Percentiles rank a stretch among this genome's conserved stretches.
These are phyloP conservation scores for Syzygium jambos DNA, from an alignment of 345 rosid genomes.

Conservation along the genomic window DNA sequence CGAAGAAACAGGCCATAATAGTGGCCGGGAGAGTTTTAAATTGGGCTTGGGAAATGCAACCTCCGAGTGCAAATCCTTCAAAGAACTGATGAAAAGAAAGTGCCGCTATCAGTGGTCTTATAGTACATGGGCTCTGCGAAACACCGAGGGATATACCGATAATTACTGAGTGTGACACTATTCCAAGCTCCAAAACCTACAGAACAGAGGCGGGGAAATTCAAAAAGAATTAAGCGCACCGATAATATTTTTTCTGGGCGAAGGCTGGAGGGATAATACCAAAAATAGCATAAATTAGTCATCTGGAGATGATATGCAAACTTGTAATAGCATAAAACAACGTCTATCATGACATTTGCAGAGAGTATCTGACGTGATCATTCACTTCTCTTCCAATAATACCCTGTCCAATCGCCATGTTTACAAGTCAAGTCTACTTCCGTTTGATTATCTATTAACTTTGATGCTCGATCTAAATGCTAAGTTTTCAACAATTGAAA, in stretches of 20 bases:
- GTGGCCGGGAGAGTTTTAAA: conserved; percentile 40
- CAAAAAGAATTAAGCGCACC: background rate
- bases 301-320: background rate
- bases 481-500: background rate
- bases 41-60: conserved; percentile 82
- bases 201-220: background rate
- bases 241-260: background rate
- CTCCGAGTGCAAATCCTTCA: conserved; percentile 96
- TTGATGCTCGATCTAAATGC: background rate
- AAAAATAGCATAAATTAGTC: background rate
- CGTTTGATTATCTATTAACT: background rate
- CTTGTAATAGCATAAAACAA: background rate
- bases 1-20: conserved; percentile 71
- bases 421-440: background rate
- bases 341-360: background rate
- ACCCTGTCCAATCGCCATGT: background rate
- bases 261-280: background rate
- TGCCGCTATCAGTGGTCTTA: conserved; percentile 77
- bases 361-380: background rate
- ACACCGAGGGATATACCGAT: conserved; percentile 89
- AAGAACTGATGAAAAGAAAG: conserved; percentile 91
- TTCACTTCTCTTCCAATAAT: background rate
- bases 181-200: conserved; percentile 91
- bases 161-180: conserved; percentile 83
- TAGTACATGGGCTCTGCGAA: conserved; percentile 77